Evolutionary conservation across 2,329 filamentous ascomycete species (phyloP).

Genomic region (Chrysosporium queenslandicum): DNA sequence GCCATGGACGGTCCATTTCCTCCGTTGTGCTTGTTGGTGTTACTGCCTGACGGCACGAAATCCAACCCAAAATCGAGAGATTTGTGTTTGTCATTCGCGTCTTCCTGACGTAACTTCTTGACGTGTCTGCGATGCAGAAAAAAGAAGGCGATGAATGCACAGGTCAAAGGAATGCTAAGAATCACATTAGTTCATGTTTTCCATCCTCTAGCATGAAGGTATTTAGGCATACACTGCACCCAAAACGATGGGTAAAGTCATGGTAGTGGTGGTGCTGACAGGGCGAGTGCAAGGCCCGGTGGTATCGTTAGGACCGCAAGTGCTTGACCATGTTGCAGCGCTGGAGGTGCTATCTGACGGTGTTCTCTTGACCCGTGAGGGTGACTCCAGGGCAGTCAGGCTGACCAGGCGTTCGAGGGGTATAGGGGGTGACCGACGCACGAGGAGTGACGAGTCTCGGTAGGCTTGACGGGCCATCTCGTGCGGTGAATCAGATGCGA

Average conservation of each 20-base stretch:
- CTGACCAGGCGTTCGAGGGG: neutral
- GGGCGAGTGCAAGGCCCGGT: constrained; percentile 49
- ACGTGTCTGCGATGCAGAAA: constrained; percentile 71
- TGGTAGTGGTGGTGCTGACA: constrained; percentile 42
- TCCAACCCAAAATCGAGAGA: constrained; percentile 88
- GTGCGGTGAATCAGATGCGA: neutral
- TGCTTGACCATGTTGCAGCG: constrained; percentile 8
- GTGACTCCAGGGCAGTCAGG: neutral
- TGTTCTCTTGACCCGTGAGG: constrained; percentile 10
- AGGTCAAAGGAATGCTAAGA: constrained; percentile 63
- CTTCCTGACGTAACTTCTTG: constrained; percentile 62
- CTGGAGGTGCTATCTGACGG: constrained; percentile 6
- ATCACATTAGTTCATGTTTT: too few relatives aligned
- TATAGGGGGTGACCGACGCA: constrained; percentile 2
- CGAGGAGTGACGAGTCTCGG: neutral
- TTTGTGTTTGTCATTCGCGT: constrained; percentile 75
- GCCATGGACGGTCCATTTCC: constrained; percentile 27
- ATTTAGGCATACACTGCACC: constrained; percentile 59
- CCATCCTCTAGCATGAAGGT: too few relatives aligned
- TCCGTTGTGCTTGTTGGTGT: constrained; percentile 33
- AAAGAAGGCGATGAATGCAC: constrained; percentile 57
- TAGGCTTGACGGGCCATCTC: constrained; percentile 1
- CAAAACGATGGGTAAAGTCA: constrained; percentile 57
- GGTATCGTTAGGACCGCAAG: constrained; percentile 22
- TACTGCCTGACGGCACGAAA: constrained; percentile 27